A percentile compares a stretch with the other conserved stretches of the same genome.
phyloP scores from a whole-genome alignment of 1,284 basidiomycete genomes.

The Malassezia vespertilionis region DNA sequence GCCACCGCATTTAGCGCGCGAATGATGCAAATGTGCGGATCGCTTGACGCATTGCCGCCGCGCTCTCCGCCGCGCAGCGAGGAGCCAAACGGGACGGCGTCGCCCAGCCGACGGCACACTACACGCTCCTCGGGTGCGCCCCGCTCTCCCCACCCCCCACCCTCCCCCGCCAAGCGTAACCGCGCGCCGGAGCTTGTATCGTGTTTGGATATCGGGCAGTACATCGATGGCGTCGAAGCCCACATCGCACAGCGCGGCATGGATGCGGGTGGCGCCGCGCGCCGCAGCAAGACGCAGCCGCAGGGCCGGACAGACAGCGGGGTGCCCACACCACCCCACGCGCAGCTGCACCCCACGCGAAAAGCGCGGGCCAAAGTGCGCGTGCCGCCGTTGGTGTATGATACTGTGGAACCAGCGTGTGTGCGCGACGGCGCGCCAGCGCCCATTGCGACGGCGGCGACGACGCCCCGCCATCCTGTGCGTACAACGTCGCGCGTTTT shows the following conservation, averaged over 20 bases:
- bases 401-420: not conserved
- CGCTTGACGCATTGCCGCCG: too few relatives aligned
- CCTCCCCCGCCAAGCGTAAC: not conserved
- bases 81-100: too few relatives aligned
- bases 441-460: conserved; percentile 28
- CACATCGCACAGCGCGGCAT: not conserved
- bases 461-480: conserved; percentile 27
- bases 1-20: too few relatives aligned
- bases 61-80: too few relatives aligned
- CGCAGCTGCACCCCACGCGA: conserved; percentile 11
- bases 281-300: conserved; percentile 14
- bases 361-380: conserved; percentile 6
- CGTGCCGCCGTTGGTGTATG: conserved; percentile 8
- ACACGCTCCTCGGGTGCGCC: too few relatives aligned
- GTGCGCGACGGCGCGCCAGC: not conserved
- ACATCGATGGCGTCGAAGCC: conserved; percentile 4
- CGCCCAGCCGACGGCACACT: too few relatives aligned
- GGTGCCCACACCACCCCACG: not conserved
- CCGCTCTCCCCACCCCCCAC: not conserved
- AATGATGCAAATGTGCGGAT: too few relatives aligned
- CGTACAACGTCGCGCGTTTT: conserved; percentile 53
- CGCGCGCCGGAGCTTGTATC: conserved; percentile 4
- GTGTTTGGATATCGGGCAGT: conserved; percentile 5
- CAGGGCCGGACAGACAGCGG: not conserved
- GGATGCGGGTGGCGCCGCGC: not conserved